Percentiles rank a stretch among this genome's conserved stretches.
These are phyloP conservation scores for Seiridium unicorne DNA, from an alignment of 2,329 filamentous ascomycete species.

Conservation along the genomic window DNA sequence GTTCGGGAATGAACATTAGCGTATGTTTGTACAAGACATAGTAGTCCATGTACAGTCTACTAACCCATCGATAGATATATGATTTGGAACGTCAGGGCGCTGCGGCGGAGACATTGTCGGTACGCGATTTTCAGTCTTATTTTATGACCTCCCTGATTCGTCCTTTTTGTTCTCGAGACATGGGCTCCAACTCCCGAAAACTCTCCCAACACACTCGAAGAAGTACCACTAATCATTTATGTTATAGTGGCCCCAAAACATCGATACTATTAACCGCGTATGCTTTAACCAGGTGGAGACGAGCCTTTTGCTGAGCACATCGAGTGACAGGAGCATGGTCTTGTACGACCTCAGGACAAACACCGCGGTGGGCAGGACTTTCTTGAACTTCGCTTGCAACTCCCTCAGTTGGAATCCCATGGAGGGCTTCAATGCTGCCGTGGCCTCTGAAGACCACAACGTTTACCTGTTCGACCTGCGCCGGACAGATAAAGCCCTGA, in stretches of 20 bases:
- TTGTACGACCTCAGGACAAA: slow-evolving; percentile 90
- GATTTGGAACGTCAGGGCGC: slow-evolving; percentile 64
- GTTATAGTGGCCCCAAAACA: slow-evolving; percentile 81
- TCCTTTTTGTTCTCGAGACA: too few relatives aligned
- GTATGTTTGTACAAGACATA: not conserved
- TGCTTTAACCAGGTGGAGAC: slow-evolving; percentile 95
- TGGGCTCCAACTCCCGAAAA: slow-evolving; percentile 38
- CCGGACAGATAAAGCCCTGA: slow-evolving; percentile 81
- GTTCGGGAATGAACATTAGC: slow-evolving; percentile 68
- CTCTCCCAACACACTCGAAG: slow-evolving; percentile 57
- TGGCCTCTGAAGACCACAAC: slow-evolving; percentile 94
- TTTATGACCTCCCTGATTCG: too few relatives aligned
- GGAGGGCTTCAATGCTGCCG: slow-evolving; percentile 93
- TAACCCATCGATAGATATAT: slow-evolving; percentile 55
- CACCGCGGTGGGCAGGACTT: slow-evolving; percentile 76
- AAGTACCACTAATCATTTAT: slow-evolving; percentile 34
- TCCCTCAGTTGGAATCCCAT: slow-evolving; percentile 91
- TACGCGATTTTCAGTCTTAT: not conserved
- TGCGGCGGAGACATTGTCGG: not conserved
- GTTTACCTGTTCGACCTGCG: slow-evolving; percentile 90
- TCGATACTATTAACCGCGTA: slow-evolving; percentile 86
- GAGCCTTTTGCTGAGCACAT: slow-evolving; percentile 44
- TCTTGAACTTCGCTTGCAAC: slow-evolving; percentile 81
- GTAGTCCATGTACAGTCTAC: not conserved
- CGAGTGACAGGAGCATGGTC: slow-evolving; percentile 81